Evolutionary conservation across 345 rosid genomes (phyloP).

Genomic region (Murraya paniculata): DNA sequence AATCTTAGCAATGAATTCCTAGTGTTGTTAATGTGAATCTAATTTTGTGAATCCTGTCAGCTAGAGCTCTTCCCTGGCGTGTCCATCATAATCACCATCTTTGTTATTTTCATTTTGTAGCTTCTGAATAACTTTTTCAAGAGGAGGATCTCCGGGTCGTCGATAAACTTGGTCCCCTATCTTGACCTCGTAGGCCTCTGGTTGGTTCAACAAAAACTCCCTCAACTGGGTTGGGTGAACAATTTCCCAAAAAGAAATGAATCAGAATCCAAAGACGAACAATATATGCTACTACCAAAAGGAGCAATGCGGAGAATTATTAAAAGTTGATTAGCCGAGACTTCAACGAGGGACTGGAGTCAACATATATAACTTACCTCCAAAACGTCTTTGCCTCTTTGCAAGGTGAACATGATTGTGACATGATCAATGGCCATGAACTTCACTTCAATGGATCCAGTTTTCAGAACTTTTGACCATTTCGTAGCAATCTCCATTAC

Average conservation of each 20-base stretch:
- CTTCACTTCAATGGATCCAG: conserved; percentile 67
- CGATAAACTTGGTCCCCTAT: conserved; percentile 70
- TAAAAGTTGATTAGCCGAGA: background rate
- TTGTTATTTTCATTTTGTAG: conserved; percentile 30
- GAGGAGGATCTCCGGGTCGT: conserved; percentile 82
- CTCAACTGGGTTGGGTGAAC: conserved; percentile 46
- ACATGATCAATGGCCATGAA: conserved; percentile 66
- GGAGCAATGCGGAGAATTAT: too few species aligned
- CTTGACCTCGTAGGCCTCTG: conserved; percentile 84
- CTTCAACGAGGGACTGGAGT: too few species aligned
- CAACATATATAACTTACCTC: conserved; percentile 41
- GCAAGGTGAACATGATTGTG: conserved; percentile 84
- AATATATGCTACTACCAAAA: background rate
- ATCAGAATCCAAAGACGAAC: background rate
- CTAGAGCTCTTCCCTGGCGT: conserved; percentile 56
- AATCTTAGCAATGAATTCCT: background rate
- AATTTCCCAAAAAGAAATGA: background rate
- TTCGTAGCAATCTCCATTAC: conserved; percentile 65
- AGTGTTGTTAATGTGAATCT: background rate
- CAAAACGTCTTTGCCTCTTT: conserved; percentile 46
- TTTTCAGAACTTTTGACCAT: conserved; percentile 72
- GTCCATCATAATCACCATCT: conserved; percentile 15
- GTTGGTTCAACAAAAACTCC: conserved; percentile 71
- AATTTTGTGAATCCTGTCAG: background rate
- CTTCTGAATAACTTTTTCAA: conserved; percentile 54